Evolutionary conservation across 257 asterid species (phyloP).

Genomic region (Ocimum tenuiflorum): DNA sequence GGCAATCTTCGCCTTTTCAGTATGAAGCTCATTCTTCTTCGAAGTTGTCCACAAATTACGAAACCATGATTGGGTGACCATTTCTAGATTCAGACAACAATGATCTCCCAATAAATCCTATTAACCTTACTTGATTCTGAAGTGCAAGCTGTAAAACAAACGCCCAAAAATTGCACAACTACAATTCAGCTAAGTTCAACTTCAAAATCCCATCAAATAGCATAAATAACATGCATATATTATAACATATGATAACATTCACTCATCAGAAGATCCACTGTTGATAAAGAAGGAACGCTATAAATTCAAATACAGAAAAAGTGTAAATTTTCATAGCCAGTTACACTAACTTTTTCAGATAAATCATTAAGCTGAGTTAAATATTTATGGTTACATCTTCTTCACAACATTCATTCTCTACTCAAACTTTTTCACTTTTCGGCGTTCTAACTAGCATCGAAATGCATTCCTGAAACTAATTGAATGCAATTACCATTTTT

Average conservation of each 20-base stretch:
- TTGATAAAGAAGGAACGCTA: neutral
- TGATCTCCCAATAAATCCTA: conserved; percentile 21
- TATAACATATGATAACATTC: neutral
- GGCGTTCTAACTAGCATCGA: neutral
- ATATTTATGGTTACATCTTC: neutral
- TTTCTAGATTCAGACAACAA: conserved; percentile 20
- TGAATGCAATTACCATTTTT: neutral
- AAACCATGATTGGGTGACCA: conserved; percentile 85
- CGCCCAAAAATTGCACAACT: neutral
- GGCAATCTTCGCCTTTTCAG: conserved; percentile 46
- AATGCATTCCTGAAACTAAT: neutral
- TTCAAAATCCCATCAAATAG: neutral
- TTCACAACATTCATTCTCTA: neutral
- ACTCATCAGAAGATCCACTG: neutral
- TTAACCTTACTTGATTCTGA: conserved; percentile 22
- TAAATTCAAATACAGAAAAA: neutral
- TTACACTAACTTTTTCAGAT: neutral
- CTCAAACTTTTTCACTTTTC: neutral
- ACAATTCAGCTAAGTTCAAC: neutral
- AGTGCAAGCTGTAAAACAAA: conserved; percentile 14
- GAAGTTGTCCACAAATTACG: conserved; percentile 56
- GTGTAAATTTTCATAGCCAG: neutral
- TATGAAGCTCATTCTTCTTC: conserved; percentile 42
- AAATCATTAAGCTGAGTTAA: neutral
- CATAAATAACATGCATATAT: conserved; percentile 1